A percentile compares a stretch with the other conserved stretches of the same genome.
phyloP scores from a whole-genome alignment of 2,329 filamentous ascomycete species.

The Colletotrichum coccodes region DNA sequence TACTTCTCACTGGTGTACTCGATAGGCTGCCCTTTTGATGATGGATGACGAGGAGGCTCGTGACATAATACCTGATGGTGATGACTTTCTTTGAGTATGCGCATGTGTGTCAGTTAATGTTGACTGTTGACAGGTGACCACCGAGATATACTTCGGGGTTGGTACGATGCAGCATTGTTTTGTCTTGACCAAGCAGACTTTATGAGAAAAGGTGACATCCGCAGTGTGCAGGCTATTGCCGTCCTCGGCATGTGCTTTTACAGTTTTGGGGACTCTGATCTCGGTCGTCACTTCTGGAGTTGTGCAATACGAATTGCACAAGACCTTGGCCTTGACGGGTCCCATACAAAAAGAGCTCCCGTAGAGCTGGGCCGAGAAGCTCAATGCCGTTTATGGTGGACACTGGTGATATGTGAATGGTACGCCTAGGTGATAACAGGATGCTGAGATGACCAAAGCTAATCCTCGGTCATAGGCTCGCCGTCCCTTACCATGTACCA shows the following conservation, averaged over 20 bases:
- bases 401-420: constrained; percentile 31
- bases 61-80: background rate
- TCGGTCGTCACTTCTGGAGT: constrained; percentile 29
- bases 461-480: constrained; percentile 3
- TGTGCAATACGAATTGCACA: constrained; percentile 33
- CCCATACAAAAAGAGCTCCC: background rate
- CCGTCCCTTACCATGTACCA: constrained; percentile 18
- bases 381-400: constrained; percentile 26
- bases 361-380: constrained; percentile 13
- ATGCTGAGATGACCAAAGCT: background rate
- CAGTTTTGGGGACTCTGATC: constrained; percentile 29
- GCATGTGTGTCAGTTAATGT: background rate
- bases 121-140: background rate
- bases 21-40: constrained; percentile 18
- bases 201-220: constrained; percentile 22
- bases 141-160: constrained; percentile 8
- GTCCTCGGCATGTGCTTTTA: constrained; percentile 35
- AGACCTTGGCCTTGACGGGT: constrained; percentile 18
- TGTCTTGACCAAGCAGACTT: constrained; percentile 32
- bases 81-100: background rate
- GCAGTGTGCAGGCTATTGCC: constrained; percentile 33
- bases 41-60: constrained; percentile 18
- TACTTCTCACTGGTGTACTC: background rate
- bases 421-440: background rate
- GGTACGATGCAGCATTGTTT: constrained; percentile 34